phyloP scores from a whole-genome alignment of 164 flowering plant species.

The Vitis rotundifolia region DNA sequence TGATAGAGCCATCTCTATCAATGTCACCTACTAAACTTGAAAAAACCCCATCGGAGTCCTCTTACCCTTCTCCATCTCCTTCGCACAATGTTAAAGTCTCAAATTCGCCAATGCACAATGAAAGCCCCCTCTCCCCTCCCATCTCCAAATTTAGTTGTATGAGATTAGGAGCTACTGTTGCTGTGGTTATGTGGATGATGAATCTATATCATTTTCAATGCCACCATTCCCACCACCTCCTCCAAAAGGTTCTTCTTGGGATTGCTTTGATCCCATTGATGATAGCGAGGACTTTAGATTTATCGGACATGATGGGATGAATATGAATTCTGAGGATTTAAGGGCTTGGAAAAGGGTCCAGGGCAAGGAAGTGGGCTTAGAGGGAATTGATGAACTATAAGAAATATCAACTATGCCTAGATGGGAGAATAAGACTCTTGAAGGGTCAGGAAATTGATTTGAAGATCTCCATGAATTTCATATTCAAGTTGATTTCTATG shows the following conservation, averaged over 20 bases:
- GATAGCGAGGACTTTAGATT: slow-evolving; percentile 52
- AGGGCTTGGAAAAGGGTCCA: slow-evolving; percentile 31
- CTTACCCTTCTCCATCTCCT: slow-evolving; percentile 79
- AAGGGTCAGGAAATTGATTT: background rate
- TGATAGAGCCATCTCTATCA: slow-evolving; percentile 64
- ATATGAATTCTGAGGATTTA: slow-evolving; percentile 31
- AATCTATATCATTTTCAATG: slow-evolving; percentile 35
- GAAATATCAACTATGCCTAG: slow-evolving; percentile 27
- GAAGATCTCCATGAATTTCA: too few relatives aligned
- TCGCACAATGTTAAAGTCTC: slow-evolving; percentile 50
- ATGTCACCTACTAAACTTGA: slow-evolving; percentile 58
- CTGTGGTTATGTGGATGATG: slow-evolving; percentile 61
- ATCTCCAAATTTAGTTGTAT: slow-evolving; percentile 58
- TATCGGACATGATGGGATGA: slow-evolving; percentile 29
- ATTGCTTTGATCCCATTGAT: slow-evolving; percentile 66
- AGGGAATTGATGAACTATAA: slow-evolving; percentile 19
- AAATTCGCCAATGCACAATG: slow-evolving; percentile 51
- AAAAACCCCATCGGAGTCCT: slow-evolving; percentile 78
- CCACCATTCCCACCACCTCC: slow-evolving; percentile 76
- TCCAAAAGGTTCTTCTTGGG: slow-evolving; percentile 70
- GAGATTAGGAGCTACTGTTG: slow-evolving; percentile 48
- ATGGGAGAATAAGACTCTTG: slow-evolving; percentile 13
- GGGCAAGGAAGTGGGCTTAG: slow-evolving; percentile 25
- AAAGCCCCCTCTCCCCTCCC: slow-evolving; percentile 48
- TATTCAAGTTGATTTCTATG: too few relatives aligned